A percentile compares a stretch with the other conserved stretches of the same genome.
These are phyloP conservation scores for Leccinum subspadiceum DNA, from an alignment of 1,284 basidiomycete genomes.

Conservation along the genomic window DNA sequence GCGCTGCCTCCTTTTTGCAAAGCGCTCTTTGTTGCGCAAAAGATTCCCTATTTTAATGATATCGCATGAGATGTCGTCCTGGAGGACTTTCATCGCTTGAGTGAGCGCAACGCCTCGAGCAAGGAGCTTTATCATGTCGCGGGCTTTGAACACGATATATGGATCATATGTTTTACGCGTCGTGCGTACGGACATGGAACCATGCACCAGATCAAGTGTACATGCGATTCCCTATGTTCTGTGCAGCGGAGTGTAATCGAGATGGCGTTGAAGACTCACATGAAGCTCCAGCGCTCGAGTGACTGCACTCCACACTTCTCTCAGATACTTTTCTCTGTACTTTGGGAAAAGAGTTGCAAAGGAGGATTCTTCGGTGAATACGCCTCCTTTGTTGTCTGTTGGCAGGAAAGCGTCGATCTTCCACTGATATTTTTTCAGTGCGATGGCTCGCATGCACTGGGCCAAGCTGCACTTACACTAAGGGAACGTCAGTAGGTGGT, in stretches of 20 bases:
- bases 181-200: conserved; percentile 96
- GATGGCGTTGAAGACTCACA: conserved; percentile 41
- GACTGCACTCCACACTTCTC: conserved; percentile 94
- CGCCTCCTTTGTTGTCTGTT: conserved; percentile 75
- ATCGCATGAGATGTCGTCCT: conserved; percentile 91
- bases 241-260: conserved; percentile 2
- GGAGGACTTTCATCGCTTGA: conserved; percentile 89
- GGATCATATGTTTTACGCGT: conserved; percentile 98
- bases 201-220: conserved; percentile 93
- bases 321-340: conserved; percentile 95
- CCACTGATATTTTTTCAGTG: conserved; percentile 58
- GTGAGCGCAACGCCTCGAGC: conserved; percentile 84
- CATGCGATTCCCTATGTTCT: conserved; percentile 76
- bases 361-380: conserved; percentile 93
- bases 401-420: conserved; percentile 80
- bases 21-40: conserved; percentile 95
- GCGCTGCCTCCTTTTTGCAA: conserved; percentile 93
- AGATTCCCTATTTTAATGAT: conserved; percentile 97
- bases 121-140: conserved; percentile 94
- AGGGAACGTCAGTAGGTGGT: conserved; percentile 18
- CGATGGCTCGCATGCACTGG: background rate
- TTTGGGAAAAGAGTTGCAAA: conserved; percentile 99
- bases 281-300: conserved; percentile 83
- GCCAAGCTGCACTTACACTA: conserved; percentile 32
- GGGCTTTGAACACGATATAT: conserved; percentile 93